These are phyloP conservation scores for Fusarium drepaniforme DNA, from an alignment of 2,329 filamentous ascomycete species.

Conservation along the genomic window DNA sequence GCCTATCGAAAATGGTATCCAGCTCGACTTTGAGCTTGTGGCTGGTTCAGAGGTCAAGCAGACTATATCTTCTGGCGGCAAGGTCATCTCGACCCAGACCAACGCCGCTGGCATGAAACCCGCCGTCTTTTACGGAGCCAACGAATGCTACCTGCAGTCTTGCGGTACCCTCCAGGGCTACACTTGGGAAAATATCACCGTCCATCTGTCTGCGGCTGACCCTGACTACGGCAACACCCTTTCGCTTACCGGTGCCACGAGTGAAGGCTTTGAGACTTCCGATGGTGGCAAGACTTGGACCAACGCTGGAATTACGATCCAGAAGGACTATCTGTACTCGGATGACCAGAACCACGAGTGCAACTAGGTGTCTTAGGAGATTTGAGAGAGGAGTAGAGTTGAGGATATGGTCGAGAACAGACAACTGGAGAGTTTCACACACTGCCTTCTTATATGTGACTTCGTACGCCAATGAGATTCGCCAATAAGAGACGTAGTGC, in stretches of 20 bases:
- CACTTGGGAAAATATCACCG: constrained; percentile 22
- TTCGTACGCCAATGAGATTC: too few relatives aligned
- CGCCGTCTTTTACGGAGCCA: constrained; percentile 25
- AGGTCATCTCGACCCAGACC: constrained; percentile 24
- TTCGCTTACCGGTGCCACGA: constrained; percentile 7
- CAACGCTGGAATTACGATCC: constrained; percentile 11
- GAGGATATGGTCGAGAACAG: background rate
- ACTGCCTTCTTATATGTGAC: too few relatives aligned
- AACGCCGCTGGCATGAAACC: constrained; percentile 30
- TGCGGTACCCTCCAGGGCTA: constrained; percentile 18
- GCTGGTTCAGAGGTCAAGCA: constrained; percentile 13
- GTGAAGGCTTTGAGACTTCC: constrained; percentile 10
- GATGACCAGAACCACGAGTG: constrained; percentile 27
- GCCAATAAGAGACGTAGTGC: too few relatives aligned
- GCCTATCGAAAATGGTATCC: constrained; percentile 1
- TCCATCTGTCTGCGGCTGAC: constrained; percentile 19
- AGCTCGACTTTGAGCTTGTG: constrained; percentile 25
- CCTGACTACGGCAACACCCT: constrained; percentile 17
- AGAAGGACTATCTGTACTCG: constrained; percentile 26
- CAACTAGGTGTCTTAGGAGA: background rate
- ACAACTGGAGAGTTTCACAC: background rate
- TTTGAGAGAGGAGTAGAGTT: background rate
- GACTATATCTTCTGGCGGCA: constrained; percentile 17
- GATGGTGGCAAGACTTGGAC: constrained; percentile 30
- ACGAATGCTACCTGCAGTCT: constrained; percentile 27